Conservation (phyloP, 129 eudicot genomes). For the Lonicera japonica region DNA sequence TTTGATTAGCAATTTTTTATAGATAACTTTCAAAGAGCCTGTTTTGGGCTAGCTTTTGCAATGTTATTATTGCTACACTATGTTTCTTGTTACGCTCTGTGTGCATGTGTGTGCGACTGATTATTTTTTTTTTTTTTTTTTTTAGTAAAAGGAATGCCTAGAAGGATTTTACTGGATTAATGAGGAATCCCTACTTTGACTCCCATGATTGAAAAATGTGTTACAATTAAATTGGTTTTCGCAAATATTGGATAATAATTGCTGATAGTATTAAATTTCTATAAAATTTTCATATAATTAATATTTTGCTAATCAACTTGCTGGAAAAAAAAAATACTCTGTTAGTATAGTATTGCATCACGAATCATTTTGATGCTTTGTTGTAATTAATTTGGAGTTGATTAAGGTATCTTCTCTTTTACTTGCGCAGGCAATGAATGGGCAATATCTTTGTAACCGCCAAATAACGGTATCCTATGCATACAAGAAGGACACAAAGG, state of each 20-base stretch:
- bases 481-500: conserved; percentile 98
- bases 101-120: too few species aligned
- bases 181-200: too few species aligned
- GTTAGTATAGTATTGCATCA: not conserved
- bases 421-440: conserved; percentile 91
- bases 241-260: not conserved
- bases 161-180: too few species aligned
- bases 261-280: not conserved
- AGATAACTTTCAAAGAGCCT: too few species aligned
- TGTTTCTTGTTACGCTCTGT: too few species aligned
- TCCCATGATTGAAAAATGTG: not conserved
- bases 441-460: conserved; percentile 95
- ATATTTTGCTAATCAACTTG: not conserved
- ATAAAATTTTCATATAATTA: not conserved
- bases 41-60: too few species aligned
- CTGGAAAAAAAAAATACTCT: too few species aligned
- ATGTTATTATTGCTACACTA: too few species aligned
- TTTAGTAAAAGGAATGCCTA: too few species aligned
- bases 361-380: not conserved
- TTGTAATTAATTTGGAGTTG: not conserved
- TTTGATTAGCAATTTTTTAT: too few species aligned
- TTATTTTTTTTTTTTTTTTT: too few species aligned
- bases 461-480: conserved; percentile 98
- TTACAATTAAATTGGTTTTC: not conserved
- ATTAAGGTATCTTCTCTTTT: not conserved